Evolutionary conservation across 257 asterid species (phyloP).

Genomic region (Scutellaria baicalensis): DNA sequence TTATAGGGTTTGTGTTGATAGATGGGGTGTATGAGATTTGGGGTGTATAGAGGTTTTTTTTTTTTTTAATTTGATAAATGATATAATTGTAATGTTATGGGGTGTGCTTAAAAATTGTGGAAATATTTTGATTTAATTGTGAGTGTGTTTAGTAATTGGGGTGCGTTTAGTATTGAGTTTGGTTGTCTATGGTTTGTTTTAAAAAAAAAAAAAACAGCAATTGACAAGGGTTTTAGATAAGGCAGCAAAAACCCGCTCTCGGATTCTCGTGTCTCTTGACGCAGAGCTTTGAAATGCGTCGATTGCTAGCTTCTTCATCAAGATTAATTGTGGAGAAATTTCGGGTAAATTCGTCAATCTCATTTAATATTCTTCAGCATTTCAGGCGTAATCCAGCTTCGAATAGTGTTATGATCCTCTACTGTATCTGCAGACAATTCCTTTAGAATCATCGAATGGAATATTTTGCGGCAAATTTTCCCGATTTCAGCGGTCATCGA

Average conservation of each 20-base stretch:
- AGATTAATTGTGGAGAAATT: conserved; percentile 27
- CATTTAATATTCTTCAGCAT: background rate
- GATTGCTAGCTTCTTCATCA: conserved; percentile 29
- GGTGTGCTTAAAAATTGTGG: no score
- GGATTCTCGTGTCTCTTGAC: background rate
- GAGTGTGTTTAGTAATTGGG: no score
- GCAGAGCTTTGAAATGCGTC: conserved; percentile 17
- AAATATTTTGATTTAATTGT: no score
- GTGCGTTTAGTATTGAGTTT: no score
- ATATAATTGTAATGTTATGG: no score
- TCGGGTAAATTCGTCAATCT: conserved; percentile 30
- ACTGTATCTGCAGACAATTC: conserved; percentile 28
- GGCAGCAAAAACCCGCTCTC: background rate
- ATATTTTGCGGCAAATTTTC: conserved; percentile 21
- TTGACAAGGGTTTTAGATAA: background rate
- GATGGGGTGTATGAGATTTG: no score
- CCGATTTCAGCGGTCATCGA: conserved; percentile 24
- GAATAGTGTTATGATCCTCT: background rate
- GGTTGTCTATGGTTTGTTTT: no score
- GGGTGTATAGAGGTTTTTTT: no score
- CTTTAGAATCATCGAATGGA: conserved; percentile 26
- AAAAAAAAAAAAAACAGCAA: background rate
- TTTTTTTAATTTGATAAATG: no score
- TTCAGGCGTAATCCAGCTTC: background rate
- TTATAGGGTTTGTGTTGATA: no score